These are phyloP conservation scores for Kazachstania bromeliacearum DNA, from an alignment of 805 yeast species.

Conservation along the genomic window DNA sequence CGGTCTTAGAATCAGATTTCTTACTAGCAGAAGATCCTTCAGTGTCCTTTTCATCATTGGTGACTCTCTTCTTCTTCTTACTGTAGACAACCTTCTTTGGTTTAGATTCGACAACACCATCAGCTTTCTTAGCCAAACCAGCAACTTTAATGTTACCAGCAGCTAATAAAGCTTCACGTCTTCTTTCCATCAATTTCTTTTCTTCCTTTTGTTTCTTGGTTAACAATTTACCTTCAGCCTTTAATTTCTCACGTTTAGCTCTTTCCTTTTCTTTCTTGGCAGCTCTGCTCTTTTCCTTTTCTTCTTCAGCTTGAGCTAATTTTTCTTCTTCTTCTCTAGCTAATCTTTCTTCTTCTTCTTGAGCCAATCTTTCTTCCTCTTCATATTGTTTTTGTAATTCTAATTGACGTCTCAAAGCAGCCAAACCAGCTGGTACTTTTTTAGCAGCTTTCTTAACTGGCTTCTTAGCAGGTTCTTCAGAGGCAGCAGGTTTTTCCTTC, in stretches of 20 bases:
- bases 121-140: conserved; percentile 44
- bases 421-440: conserved; percentile 83
- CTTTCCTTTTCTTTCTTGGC: conserved; percentile 82
- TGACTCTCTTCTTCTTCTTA: conserved; percentile 52
- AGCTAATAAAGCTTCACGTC: conserved; percentile 76
- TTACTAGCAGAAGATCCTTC: conserved; percentile 11
- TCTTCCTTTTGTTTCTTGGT: conserved; percentile 95
- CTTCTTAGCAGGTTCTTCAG: conserved; percentile 19
- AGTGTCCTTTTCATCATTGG: conserved; percentile 18
- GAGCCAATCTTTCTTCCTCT: conserved; percentile 65
- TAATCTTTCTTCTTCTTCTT: conserved; percentile 61
- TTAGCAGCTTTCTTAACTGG: conserved; percentile 49
- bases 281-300: conserved; percentile 47
- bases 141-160: conserved; percentile 66
- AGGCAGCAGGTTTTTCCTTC: conserved; percentile 23
- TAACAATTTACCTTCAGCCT: conserved; percentile 90
- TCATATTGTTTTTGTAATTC: conserved; percentile 82
- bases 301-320: conserved; percentile 34
- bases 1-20: conserved; percentile 19
- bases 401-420: conserved; percentile 82
- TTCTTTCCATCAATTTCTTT: conserved; percentile 73
- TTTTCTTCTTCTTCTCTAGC: conserved; percentile 43
- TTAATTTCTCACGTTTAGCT: conserved; percentile 79
- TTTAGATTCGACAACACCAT: conserved; percentile 22
- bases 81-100: conserved; percentile 64